phyloP scores from a whole-genome alignment of 176 grass and related monocot genomes.

The Pontederia crassipes region DNA sequence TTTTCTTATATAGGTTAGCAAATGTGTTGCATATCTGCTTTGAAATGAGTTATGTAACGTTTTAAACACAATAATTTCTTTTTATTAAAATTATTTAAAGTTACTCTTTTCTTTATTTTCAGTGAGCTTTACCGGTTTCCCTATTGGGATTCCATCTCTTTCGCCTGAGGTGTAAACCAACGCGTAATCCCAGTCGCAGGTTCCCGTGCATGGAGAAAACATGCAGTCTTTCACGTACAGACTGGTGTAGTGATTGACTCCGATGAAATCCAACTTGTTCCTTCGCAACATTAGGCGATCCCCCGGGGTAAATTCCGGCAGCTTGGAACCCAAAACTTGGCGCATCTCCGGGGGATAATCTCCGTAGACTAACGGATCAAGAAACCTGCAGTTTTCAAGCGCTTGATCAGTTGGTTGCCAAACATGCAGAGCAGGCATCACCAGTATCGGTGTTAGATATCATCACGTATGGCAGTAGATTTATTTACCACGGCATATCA shows the following conservation, averaged over 20 bases:
- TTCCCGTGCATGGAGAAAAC: constrained; percentile 23
- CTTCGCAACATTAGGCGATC: constrained; percentile 29
- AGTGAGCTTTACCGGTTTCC: constrained; percentile 30
- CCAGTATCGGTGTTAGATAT: not conserved
- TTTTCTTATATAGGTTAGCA: too few relatives aligned
- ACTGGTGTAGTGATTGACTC: constrained; percentile 50
- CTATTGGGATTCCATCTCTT: constrained; percentile 46
- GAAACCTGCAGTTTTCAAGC: constrained; percentile 25
- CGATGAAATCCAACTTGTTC: constrained; percentile 51
- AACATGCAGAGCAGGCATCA: too few relatives aligned
- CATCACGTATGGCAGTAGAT: constrained; percentile 6
- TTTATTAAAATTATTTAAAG: too few relatives aligned
- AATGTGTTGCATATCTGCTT: too few relatives aligned
- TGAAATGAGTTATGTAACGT: too few relatives aligned
- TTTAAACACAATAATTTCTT: too few relatives aligned
- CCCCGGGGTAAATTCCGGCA: constrained; percentile 39
- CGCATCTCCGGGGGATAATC: constrained; percentile 53
- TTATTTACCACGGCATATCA: constrained; percentile 34
- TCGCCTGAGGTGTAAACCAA: constrained; percentile 29
- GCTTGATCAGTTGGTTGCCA: too few relatives aligned
- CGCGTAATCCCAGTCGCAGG: constrained; percentile 27
- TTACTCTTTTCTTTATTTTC: too few relatives aligned
- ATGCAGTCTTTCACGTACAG: constrained; percentile 45
- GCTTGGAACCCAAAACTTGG: constrained; percentile 34
- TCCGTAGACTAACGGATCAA: constrained; percentile 46